phyloP scores from a whole-genome alignment of 345 rosid species.

The Bruguiera sexangula region DNA sequence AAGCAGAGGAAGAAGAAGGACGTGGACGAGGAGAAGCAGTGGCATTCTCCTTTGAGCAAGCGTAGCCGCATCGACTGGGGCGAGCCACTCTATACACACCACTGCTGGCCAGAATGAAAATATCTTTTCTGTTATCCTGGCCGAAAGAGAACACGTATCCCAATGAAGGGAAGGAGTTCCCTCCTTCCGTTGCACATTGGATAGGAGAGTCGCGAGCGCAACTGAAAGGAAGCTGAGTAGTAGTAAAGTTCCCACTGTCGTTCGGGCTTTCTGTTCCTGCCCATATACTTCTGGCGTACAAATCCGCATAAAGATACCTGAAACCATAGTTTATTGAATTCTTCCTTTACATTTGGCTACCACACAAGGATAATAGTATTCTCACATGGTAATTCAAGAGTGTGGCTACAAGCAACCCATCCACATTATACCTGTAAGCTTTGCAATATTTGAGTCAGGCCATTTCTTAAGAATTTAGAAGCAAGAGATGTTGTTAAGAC shows the following conservation, averaged over 20 bases:
- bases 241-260: conserved; percentile 32
- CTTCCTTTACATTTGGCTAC: no score
- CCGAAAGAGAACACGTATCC: conserved; percentile 31
- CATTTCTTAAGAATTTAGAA: no score
- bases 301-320: conserved; percentile 49
- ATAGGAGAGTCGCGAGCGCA: conserved; percentile 34
- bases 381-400: no score
- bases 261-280: conserved; percentile 35
- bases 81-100: conserved; percentile 33
- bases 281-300: conserved; percentile 42
- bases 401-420: no score
- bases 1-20: not conserved
- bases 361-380: no score
- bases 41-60: conserved; percentile 27
- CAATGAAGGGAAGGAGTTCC: conserved; percentile 17
- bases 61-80: conserved; percentile 31
- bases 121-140: conserved; percentile 31
- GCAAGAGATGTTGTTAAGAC: no score
- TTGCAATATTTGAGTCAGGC: no score
- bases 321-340: not conserved
- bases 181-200: conserved; percentile 12
- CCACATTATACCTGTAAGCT: no score
- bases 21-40: not conserved
- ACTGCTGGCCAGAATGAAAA: conserved; percentile 27
- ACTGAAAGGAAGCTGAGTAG: conserved; percentile 12